Conservation (phyloP, 345 rosid species). For the Camelina sativa region DNA sequence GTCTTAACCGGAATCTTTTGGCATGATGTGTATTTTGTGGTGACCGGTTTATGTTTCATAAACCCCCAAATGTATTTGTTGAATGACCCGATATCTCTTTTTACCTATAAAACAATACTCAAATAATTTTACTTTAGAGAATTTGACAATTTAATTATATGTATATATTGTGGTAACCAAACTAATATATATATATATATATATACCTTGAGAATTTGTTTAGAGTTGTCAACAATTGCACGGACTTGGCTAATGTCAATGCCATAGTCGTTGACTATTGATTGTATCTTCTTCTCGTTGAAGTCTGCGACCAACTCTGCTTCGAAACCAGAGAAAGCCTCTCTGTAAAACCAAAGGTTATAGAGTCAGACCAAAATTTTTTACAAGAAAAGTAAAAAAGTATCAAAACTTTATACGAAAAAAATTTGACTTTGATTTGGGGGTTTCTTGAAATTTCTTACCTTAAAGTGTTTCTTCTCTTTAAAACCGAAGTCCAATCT, state of each 20-base stretch:
- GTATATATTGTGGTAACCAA: too few species aligned
- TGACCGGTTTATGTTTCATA: slow-evolving; percentile 55
- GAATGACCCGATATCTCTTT: slow-evolving; percentile 60
- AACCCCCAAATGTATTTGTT: slow-evolving; percentile 67
- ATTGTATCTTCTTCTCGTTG: slow-evolving; percentile 55
- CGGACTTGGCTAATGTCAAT: slow-evolving; percentile 58
- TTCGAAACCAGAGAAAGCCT: slow-evolving; percentile 65
- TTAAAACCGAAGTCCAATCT: slow-evolving; percentile 77
- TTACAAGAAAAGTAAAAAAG: neutral
- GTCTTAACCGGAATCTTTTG: slow-evolving; percentile 68
- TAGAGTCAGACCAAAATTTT: neutral
- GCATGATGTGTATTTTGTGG: slow-evolving; percentile 53
- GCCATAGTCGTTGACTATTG: slow-evolving; percentile 53
- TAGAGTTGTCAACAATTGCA: slow-evolving; percentile 61
- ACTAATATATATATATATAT: too few species aligned
- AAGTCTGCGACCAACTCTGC: slow-evolving; percentile 56
- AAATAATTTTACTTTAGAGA: neutral
- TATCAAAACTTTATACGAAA: neutral
- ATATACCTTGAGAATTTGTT: slow-evolving; percentile 56
- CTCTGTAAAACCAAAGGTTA: slow-evolving; percentile 47
- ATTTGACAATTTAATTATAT: too few species aligned
- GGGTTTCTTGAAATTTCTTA: slow-evolving; percentile 16
- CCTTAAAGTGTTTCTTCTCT: slow-evolving; percentile 65
- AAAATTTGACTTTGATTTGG: neutral
- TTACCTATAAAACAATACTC: slow-evolving; percentile 42